These are phyloP conservation scores for Hypoxylon trugodes DNA, from an alignment of 495 filamentous ascomycete species.

Conservation along the genomic window DNA sequence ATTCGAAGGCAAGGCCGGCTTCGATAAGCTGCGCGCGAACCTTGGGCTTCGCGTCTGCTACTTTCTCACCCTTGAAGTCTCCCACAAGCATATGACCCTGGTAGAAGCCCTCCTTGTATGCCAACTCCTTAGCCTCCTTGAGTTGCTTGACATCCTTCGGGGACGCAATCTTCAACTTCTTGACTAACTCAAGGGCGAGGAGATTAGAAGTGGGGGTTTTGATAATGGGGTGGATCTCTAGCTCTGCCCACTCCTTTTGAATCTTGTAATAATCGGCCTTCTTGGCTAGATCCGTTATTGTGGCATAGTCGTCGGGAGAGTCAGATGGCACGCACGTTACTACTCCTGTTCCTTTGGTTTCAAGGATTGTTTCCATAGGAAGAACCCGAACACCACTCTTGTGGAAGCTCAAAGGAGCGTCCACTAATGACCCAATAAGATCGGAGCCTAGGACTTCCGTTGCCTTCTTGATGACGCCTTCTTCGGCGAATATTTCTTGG, in stretches of 20 bases:
- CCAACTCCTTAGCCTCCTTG: slow-evolving; percentile 91
- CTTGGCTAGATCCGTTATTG: slow-evolving; percentile 85
- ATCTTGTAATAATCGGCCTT: slow-evolving; percentile 98
- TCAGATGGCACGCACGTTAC: slow-evolving; percentile 96
- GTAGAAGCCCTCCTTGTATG: slow-evolving; percentile 98
- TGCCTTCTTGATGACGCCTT: slow-evolving; percentile 77
- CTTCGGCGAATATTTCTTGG: slow-evolving; percentile 82
- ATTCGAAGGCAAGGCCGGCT: slow-evolving; percentile 83
- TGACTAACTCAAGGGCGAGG: slow-evolving; percentile 81
- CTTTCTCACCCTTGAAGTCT: slow-evolving; percentile 86
- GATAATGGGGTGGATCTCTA: slow-evolving; percentile 88
- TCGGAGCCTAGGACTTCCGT: slow-evolving; percentile 77
- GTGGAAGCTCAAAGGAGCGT: slow-evolving; percentile 91
- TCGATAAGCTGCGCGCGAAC: slow-evolving; percentile 83
- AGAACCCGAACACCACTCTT: slow-evolving; percentile 79
- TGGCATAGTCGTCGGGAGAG: slow-evolving; percentile 95
- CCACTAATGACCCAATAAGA: slow-evolving; percentile 83
- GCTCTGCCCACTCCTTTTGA: slow-evolving; percentile 93
- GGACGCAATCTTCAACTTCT: slow-evolving; percentile 94
- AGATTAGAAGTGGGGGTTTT: slow-evolving; percentile 86
- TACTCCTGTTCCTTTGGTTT: slow-evolving; percentile 94
- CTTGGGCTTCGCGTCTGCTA: slow-evolving; percentile 85
- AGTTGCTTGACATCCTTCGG: slow-evolving; percentile 93
- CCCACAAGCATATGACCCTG: slow-evolving; percentile 90
- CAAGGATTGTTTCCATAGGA: slow-evolving; percentile 92